Base-by-base conservation (phyloP, 2,329 filamentous ascomycete genomes). In the Ramichloridium luteum region DNA sequence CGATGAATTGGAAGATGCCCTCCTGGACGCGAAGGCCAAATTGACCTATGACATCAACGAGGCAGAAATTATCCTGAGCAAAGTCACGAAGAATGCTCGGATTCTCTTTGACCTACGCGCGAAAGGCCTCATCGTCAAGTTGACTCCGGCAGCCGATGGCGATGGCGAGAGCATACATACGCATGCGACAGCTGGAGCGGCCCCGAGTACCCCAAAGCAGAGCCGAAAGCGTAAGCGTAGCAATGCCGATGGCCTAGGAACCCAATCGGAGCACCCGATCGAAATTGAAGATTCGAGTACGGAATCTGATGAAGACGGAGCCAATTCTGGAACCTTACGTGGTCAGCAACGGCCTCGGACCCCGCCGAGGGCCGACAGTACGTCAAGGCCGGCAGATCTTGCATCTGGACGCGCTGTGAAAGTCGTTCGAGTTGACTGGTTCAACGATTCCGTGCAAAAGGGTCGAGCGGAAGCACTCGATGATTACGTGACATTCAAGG, bases 41-140 rank as follows among this genome's bases (percentile, higher is more conserved):
- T 52, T 90, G 32, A 86, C 82, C 0, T 77, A 78, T 36, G 72
- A 88, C 52, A 62, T 79, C 31, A 62, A 65, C 10, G 79, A 88
- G 54, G 84, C 84, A 1, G 65, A 70, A 4, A 55, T 94, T 3
- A 64, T 93, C 2, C 53, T 96, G 16, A 84, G 80, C 2, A 82
- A 76, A 43, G 67, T 93, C 18, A 65, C 66, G 1, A 77, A 72
- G 34, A 76, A 72, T 41, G 69, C 74, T 46, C 70, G 88, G 12
- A 83, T 83, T 1, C 65, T 71, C 28, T 76, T 92, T 45, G 88
- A 96, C 56, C 61, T 96, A 38, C 68, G 82, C 32, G 68, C 72
- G 5, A 68, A 72, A 27, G 76, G 74, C 10, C 45, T 93, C 2
- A 53, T 57, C 25, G 44, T 63, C 3, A 35, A 48, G 5, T 23